Evolutionary conservation across 108 stramenopile genomes (phyloP).

Genomic region (Epithemia pelagica): DNA sequence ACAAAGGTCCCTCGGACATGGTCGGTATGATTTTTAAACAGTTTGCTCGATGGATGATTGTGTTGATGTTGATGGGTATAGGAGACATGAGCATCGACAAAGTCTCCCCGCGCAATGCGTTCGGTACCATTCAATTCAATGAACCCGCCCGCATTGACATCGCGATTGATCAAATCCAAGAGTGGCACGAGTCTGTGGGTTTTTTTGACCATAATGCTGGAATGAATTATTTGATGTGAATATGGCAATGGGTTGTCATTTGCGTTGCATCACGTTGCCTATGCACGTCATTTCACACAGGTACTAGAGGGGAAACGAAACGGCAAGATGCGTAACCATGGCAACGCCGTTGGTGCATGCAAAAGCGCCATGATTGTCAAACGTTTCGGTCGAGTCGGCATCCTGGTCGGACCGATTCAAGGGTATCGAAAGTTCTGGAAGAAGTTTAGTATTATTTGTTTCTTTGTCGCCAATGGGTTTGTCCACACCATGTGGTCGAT

Average conservation of each 20-base stretch:
- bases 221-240: no score
- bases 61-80: no score
- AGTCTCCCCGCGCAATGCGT: conserved; percentile 28
- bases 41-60: no score
- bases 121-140: conserved; percentile 63
- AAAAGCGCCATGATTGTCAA: background rate
- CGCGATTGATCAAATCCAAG: no score
- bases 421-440: background rate
- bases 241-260: conserved; percentile 46
- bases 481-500: background rate
- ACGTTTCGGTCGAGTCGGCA: no score
- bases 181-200: no score
- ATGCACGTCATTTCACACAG: conserved; percentile 19
- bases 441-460: background rate
- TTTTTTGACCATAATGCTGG: conserved; percentile 37
- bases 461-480: background rate
- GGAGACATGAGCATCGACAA: conserved; percentile 48
- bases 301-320: background rate
- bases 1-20: conserved; percentile 81
- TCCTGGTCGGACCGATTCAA: background rate
- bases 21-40: no score
- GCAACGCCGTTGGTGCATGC: no score
- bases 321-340: no score
- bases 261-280: conserved; percentile 35
- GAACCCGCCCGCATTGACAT: conserved; percentile 62